Evolutionary conservation across 2,329 filamentous ascomycete genomes (phyloP), one percentile per base, ranked within the genome.

Genomic region (Fusarium paranaense): DNA sequence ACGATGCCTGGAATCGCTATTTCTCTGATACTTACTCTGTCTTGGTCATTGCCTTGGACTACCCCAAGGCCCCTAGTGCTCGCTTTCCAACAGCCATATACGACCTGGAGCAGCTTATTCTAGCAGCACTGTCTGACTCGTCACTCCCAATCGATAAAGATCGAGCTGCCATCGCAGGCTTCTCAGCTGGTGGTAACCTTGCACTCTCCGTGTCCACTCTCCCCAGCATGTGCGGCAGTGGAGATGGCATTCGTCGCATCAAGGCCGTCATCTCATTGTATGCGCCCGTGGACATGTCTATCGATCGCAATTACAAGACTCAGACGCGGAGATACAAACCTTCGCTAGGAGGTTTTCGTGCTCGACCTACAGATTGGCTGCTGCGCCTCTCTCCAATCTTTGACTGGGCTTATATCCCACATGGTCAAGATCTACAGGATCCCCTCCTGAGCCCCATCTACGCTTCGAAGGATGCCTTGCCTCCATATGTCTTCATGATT

Each of bases 1-100:
- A 73, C 14, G 71, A 73, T 13, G 2, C 30, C 0, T 63, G 69
- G 37, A 73, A 71, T 13, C 70, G 60, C 0, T 38, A 16, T 0
- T 73, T 73, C 18, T 59, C 66, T 10, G 66, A 73, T 27, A 73
- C 72, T 40, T 42, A 73, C 5, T 73, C 62, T 0, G 32, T 67
- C 2, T 11, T 73, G 4, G 66, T 73, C n/a, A 9, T 73, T 1
- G 66, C 71, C 6, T 13, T 73, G 1, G 67, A 73, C 20, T 73
- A 73, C 27, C 45, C 47, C 14, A 73, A 73, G 25, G 60, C 70
- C 2, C 71, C 70, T 1, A 32, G 5, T 2, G 30, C 7, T 2
- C 62, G 42, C 18, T 73, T 73, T 2, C 71, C 71, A 25, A 45
- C 54, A 0, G 62, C 70, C 0, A 59, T 14, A 8, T 73, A 71